Evolutionary conservation across 2,329 filamentous ascomycete species (phyloP), one percentile per base, ranked within the genome.

Genomic region (Trichoderma sp.): DNA sequence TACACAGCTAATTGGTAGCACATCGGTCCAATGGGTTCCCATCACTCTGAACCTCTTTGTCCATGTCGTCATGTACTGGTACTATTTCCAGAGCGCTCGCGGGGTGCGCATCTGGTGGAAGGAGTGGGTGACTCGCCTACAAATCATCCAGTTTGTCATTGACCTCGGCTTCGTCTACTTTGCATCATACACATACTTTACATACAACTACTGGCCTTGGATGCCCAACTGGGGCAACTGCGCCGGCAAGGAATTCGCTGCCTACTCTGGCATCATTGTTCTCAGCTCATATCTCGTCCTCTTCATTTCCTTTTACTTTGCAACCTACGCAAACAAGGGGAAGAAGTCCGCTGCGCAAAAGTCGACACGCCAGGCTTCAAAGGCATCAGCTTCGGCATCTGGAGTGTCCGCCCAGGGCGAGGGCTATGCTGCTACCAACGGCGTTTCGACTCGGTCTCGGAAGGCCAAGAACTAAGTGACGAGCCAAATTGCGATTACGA

Each of bases 31-130:
- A 74, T 97, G 93, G 93, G 91, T 95, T 63, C 89, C 90, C 71
- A 97, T 97, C 80, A 90, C 88, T 50, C 88, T 97, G 76, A 97
- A 97, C 86, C 84, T 97, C 80, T 88, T 88, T 73, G 93, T 97
- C 68, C 93, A 97, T 83, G 93, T 97, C 70, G 91, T 96, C 79
- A 97, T 97, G 93, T 97, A 97, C 90, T 96, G 93, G 93, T 97
- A 97, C 88, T 97, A 97, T 88, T 97, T 97, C 89, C 93, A 97
- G 85, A 93, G 92, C 78, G 93, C 93, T 64, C 92, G 93, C 74
- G 94, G 94, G 74, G 89, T 97, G 81, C 90, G 89, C 78, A 95
- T 97, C 82, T 95, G 93, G 93, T 97, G 93, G 93, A 97, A 97
- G 90, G 92, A 96, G 83, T 97, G 93, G 90, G 94, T 97, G 81